Base-by-base conservation (phyloP, 805 yeast species). In the Spathaspora sp. region DNA sequence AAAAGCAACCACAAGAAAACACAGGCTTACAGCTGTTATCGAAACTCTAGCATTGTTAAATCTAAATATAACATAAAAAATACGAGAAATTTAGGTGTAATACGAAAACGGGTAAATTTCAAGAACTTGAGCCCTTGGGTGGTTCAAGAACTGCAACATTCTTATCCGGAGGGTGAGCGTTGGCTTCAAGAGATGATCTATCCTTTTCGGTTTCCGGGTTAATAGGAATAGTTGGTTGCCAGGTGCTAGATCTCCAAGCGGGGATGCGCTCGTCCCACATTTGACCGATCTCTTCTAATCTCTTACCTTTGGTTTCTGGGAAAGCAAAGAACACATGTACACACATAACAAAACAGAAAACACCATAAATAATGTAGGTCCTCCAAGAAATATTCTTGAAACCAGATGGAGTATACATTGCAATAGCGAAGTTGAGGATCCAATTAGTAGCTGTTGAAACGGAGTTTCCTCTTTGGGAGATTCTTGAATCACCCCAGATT, bases 361-460 rank as follows among this genome's bases (percentile, higher is more conserved):
- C 71, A 49, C 80, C 86, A 61, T 80, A 83, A 52, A 83, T 75
- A 52, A 76, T 67, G 63, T 81, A 83, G 10, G 86, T 78, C 61
- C 74, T 78, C 86, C 86, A 82, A 44, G 77, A 72, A 51, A 83
- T 79, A 63, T 77, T 78, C 53, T 70, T 66, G 67, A 82, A 79
- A 1, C 82, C 73, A 10, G 74, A 61, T 18, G 93, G 92, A 11
- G 86, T 80, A 64, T 79, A 81, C 85, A 82, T 80, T 52, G 84
- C 87, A 65, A 83, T 79, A 32, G 86, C 85, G 57, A 83, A 83
- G 71, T 84, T 85, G 60, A 79, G 77, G 51, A 81, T 66, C 90
- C 90, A 85, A 74, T 85, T 85, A 50, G 85, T 81, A 59, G 87
- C 74, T 5, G 89, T 82, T 16, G 85, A 77, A n/a, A 85, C 73